These are phyloP conservation scores for Ophiostoma angusticollis DNA, from an alignment of 2,329 filamentous ascomycete genomes.

Conservation along the genomic window DNA sequence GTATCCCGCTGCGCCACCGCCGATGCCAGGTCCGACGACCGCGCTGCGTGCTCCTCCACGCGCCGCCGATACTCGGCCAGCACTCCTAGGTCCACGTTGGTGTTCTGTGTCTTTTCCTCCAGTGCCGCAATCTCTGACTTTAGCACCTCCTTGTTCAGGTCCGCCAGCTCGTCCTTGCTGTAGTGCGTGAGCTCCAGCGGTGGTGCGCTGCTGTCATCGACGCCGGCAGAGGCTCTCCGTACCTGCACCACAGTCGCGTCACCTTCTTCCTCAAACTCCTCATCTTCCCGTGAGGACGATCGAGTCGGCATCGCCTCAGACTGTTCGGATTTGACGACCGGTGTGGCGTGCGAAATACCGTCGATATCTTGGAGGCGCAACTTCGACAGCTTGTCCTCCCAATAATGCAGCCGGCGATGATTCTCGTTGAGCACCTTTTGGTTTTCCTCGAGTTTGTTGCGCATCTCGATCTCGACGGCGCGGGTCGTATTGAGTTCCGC, in stretches of 20 bases:
- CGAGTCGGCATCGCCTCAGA: neutral
- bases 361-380: conserved; percentile 70
- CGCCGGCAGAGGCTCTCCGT: neutral
- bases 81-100: conserved; percentile 78
- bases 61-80: conserved; percentile 28
- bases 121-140: conserved; percentile 50
- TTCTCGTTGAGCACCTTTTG: conserved; percentile 81
- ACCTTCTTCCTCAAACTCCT: conserved; percentile 14
- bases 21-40: conserved; percentile 66
- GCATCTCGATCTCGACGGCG: conserved; percentile 91
- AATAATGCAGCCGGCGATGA: conserved; percentile 70
- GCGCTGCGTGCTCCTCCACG: conserved; percentile 26
- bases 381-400: conserved; percentile 81
- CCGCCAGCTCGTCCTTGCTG: conserved; percentile 56
- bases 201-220: conserved; percentile 22
- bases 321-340: conserved; percentile 17
- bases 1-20: conserved; percentile 69
- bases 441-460: conserved; percentile 93
- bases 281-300: conserved; percentile 8
- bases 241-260: conserved; percentile 23
- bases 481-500: conserved; percentile 78
- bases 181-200: conserved; percentile 56
- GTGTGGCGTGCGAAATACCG: conserved; percentile 38
- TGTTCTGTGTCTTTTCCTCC: conserved; percentile 65
- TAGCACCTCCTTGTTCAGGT: conserved; percentile 49